Percentiles rank a stretch among this genome's conserved stretches.
phyloP scores from a whole-genome alignment of 371 early-diverging fungal species.

The Batrachochytrium dendrobatidis region DNA sequence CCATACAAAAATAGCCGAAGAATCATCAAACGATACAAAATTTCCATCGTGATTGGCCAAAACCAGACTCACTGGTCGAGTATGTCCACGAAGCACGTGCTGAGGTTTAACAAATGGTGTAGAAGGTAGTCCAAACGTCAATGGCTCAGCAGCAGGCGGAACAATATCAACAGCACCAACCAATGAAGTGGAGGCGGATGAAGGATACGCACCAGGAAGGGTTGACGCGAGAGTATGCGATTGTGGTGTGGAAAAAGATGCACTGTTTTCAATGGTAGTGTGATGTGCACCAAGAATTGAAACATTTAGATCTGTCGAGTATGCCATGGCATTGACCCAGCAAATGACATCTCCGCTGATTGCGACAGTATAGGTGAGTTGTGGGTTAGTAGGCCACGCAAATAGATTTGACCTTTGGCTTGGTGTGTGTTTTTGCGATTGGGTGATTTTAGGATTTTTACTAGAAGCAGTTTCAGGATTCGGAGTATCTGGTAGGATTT shows the following conservation, averaged over 20 bases:
- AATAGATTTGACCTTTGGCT: constrained; percentile 17
- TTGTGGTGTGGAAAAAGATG: no score
- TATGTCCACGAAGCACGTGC: constrained; percentile 14
- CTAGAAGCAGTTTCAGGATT: no score
- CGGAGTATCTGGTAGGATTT: background rate
- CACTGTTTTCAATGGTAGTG: no score
- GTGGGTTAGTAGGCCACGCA: constrained; percentile 29
- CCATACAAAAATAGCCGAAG: constrained; percentile 25
- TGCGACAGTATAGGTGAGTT: constrained; percentile 24
- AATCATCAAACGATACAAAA: constrained; percentile 28
- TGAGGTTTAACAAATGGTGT: constrained; percentile 1
- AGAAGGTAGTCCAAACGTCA: background rate
- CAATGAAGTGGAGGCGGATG: no score
- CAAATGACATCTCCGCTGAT: constrained; percentile 16
- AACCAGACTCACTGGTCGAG: constrained; percentile 21
- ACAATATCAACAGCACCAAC: background rate
- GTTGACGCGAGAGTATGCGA: background rate
- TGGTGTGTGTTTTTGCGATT: background rate
- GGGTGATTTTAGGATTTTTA: no score
- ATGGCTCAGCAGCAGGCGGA: background rate
- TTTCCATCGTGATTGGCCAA: constrained; percentile 24
- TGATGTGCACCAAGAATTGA: constrained; percentile 1
- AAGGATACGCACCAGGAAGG: background rate
- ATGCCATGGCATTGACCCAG: constrained; percentile 20
- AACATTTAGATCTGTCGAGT: constrained; percentile 13